Percentiles rank a stretch among this genome's conserved stretches.
Evolutionary conservation across 768 basidiomycete genomes (phyloP).

Genomic region (Suillus subalutaceus): DNA sequence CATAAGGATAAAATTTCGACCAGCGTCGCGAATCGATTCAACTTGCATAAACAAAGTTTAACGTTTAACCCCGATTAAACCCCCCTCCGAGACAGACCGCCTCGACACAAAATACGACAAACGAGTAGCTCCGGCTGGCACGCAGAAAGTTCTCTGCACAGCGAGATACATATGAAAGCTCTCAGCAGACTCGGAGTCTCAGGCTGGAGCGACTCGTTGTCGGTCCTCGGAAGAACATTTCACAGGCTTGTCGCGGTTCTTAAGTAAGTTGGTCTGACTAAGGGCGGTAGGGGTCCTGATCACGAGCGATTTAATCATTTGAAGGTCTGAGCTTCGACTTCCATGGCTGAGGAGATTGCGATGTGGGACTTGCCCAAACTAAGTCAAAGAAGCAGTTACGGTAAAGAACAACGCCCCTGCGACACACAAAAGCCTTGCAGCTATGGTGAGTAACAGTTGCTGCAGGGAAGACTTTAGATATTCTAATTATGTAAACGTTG

Average conservation of each 20-base stretch:
- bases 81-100: too few species aligned
- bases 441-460: background rate
- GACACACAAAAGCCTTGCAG: background rate
- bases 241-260: background rate
- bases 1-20: too few species aligned
- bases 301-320: background rate
- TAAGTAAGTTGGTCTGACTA: too few species aligned
- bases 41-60: too few species aligned
- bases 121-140: background rate
- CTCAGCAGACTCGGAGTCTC: too few species aligned
- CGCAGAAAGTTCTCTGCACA: background rate
- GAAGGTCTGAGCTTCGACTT: background rate
- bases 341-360: background rate
- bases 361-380: background rate
- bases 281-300: too few species aligned
- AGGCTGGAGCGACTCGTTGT: too few species aligned
- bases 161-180: background rate
- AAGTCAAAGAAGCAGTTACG: background rate
- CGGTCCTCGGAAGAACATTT: background rate
- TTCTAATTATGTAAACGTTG: background rate
- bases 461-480: background rate
- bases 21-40: too few species aligned
- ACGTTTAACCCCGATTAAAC: too few species aligned
- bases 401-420: background rate
- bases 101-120: background rate